Evolutionary conservation across 768 basidiomycete species (phyloP), one percentile per base, ranked within the genome.

Genomic region (Amanita fuliginea): DNA sequence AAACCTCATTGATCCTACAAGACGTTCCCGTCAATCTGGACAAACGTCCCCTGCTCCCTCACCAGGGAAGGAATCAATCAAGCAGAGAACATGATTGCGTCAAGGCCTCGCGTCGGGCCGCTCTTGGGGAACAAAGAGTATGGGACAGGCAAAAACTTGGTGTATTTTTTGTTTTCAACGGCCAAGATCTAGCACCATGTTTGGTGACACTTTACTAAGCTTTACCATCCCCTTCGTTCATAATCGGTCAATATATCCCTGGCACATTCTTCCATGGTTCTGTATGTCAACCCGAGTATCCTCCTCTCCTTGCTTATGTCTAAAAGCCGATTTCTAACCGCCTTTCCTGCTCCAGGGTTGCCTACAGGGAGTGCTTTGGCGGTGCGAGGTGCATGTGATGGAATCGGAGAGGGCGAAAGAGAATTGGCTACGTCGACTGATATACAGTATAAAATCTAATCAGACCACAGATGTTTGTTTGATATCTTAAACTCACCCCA

Each of bases 91-190:
- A 41, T 62, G 60, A 1, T 62, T 65, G 46, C 67, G 60, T 3
- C 51, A 62, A 5, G 80, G 8, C 72, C 80, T 13, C 69, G 76
- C 69, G 81, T 10, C 70, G 81, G n/a, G 69, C 67, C 0, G 75
- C 76, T 0, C 67, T 78, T 1, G 84, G 83, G 1, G 80, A 75
- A 65, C 78, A 36, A 86, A 86, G 65, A 75, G 78, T n/a, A n/a
- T n/a, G n/a, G n/a, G n/a, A n/a, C n/a, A n/a, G n/a, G n/a, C n/a
- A n/a, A n/a, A n/a, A n/a, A n/a, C n/a, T n/a, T n/a, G n/a, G n/a
- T n/a, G n/a, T n/a, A n/a, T n/a, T n/a, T n/a, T n/a, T n/a, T n/a
- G n/a, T n/a, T n/a, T n/a, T n/a, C 32, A 77, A 72, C 55, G 69
- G 14, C 63, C 22, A 22, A 22, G 22, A 2, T 4, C 22, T 2